A percentile compares a stretch with the other conserved stretches of the same genome.
Conservation (phyloP, 2,329 filamentous ascomycete genomes). For the Colletotrichum chlorophyti region DNA sequence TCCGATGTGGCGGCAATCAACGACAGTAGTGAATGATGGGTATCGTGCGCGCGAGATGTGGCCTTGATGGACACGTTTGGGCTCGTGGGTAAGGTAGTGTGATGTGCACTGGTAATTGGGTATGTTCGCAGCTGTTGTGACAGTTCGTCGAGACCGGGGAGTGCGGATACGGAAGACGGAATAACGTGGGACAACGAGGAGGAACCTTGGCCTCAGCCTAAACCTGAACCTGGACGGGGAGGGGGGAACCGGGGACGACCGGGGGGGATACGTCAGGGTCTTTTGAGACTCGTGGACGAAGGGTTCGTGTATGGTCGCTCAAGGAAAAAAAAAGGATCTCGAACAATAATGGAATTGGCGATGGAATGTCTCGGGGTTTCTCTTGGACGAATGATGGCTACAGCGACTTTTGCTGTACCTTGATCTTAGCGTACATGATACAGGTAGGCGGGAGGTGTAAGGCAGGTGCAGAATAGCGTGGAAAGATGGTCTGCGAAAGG, state of each 20-base stretch:
- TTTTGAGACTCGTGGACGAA: too few relatives aligned
- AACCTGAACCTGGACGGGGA: neutral
- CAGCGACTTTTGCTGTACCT: constrained; percentile 6
- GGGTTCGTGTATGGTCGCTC: too few relatives aligned
- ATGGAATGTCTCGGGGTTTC: constrained; percentile 22
- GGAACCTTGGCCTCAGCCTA: neutral
- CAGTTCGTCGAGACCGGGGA: constrained; percentile 15
- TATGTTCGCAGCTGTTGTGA: constrained; percentile 6
- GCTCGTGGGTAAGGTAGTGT: constrained; percentile 3
- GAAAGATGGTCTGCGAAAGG: neutral
- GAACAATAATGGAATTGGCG: constrained; percentile 12
- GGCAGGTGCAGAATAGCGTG: neutral
- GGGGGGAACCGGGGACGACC: neutral
- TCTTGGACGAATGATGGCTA: constrained; percentile 19
- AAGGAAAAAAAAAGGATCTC: constrained; percentile 17
- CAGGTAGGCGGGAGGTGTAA: neutral
- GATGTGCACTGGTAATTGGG: neutral
- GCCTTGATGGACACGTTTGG: constrained; percentile 20
- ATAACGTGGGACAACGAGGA: constrained; percentile 19
- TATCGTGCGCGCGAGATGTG: constrained; percentile 24
- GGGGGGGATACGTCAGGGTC: constrained; percentile 11
- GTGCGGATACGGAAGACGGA: constrained; percentile 19
- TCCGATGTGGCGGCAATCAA: constrained; percentile 21
- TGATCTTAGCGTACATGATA: constrained; percentile 10
- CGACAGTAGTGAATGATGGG: constrained; percentile 15